These are phyloP conservation scores for Serendipita sp. DNA, from an alignment of 768 basidiomycete species.

Conservation along the genomic window DNA sequence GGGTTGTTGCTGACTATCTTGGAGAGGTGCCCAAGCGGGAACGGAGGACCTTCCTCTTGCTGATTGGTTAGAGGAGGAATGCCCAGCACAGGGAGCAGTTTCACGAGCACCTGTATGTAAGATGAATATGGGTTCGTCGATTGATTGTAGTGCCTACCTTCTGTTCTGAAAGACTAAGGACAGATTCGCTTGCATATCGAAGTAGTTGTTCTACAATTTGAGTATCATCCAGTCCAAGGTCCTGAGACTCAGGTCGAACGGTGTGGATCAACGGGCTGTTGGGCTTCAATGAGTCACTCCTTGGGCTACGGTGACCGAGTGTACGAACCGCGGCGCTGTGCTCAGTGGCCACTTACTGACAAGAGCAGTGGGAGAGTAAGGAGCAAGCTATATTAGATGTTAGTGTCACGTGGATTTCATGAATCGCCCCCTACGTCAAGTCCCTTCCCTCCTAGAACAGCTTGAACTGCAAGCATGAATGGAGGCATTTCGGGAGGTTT, in stretches of 20 bases:
- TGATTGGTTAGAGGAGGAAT: background rate
- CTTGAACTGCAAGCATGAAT: background rate
- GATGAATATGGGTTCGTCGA: background rate
- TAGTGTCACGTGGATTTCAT: background rate
- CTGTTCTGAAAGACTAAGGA: background rate
- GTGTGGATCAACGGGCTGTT: background rate
- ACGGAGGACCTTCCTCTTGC: background rate
- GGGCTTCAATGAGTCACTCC: background rate
- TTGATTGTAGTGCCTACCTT: background rate
- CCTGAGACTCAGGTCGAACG: background rate
- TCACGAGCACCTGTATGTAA: background rate
- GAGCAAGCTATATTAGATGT: background rate
- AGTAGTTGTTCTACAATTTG: background rate
- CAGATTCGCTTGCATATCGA: background rate
- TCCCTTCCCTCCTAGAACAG: background rate
- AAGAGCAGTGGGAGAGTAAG: background rate
- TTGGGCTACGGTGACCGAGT: background rate
- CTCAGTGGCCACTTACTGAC: background rate
- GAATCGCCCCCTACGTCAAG: background rate
- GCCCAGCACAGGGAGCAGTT: background rate
- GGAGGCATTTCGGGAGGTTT: background rate
- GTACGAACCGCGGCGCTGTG: background rate
- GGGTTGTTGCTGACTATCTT: background rate
- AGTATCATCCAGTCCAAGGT: background rate
- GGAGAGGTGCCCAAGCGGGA: background rate